Evolutionary conservation across 495 filamentous ascomycete species (phyloP).

Genomic region (Amorphotheca resinae): DNA sequence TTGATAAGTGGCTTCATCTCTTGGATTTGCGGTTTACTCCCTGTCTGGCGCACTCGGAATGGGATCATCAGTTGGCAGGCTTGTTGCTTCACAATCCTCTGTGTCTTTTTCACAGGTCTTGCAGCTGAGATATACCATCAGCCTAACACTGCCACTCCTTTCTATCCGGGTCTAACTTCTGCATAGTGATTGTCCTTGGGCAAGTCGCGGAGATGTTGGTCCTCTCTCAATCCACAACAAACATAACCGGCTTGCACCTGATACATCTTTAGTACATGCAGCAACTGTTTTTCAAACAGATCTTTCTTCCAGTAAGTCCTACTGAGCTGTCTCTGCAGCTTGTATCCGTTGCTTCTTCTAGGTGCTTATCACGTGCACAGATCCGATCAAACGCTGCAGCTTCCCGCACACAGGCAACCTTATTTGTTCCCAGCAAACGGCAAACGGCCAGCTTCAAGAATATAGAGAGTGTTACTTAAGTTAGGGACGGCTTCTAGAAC

Average conservation of each 20-base stretch:
- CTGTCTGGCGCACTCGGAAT: too few species aligned
- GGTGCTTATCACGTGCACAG: slow-evolving; percentile 10
- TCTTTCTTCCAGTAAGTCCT: neutral
- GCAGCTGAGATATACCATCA: too few species aligned
- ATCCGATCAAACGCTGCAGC: slow-evolving; percentile 10
- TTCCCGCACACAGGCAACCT: slow-evolving; percentile 2
- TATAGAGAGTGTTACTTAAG: neutral
- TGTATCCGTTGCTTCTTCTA: neutral
- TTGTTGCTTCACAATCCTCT: too few species aligned
- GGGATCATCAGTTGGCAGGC: too few species aligned
- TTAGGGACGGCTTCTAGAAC: neutral
- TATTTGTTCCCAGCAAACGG: slow-evolving; percentile 17
- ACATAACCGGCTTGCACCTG: neutral
- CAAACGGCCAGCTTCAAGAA: neutral
- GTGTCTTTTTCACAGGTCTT: too few species aligned
- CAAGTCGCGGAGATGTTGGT: too few species aligned
- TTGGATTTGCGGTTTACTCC: too few species aligned
- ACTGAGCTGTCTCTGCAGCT: neutral
- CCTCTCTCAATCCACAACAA: too few species aligned
- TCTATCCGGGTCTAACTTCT: too few species aligned
- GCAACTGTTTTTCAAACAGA: neutral
- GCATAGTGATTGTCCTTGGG: too few species aligned
- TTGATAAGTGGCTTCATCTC: too few species aligned
- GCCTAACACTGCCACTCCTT: too few species aligned
- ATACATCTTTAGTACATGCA: neutral